Evolutionary conservation across 306 rosid species (phyloP), one percentile per base, ranked within the genome.

Genomic region (Sindora glabra): DNA sequence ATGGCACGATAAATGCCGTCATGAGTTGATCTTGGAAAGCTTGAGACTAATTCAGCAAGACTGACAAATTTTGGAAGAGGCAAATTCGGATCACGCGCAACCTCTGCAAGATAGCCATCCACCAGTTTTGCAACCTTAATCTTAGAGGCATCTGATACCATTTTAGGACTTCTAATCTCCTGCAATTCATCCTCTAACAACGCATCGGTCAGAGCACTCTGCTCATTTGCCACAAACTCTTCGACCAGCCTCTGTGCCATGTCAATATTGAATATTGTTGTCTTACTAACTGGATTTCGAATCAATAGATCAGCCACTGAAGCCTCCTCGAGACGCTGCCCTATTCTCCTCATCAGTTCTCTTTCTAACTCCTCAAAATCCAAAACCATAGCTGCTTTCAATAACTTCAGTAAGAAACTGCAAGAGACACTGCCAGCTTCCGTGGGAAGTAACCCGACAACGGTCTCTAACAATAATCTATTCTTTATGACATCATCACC

Each of bases 1-100:
- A 91, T 82, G 56, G 96, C 89, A 3, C 96, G 96, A 77, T 92
- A 92, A 48, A 92, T 63, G 39, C 95, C 88, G 58, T 92, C 95
- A 56, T 92, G 98, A 55, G 84, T 77, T 44, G 83, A 65, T 63
- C 89, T 73, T 16, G 96, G 75, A 77, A 79, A 83, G 82, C 80
- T 61, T 32, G 89, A 83, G 19, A 83, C 85, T 64, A 80, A 64
- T 57, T 89, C 89, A 6, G 95, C 94, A 59, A 88, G 81, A 53
- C 10, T 37, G 33, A 79, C 74, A 64, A 92, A 92, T 62, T 74
- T 83, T 8, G 71, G 30, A 12, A 75, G 36, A 5, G 85, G 78
- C 64, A 92, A 73, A 64, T 65, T 83, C 1, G 90, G 88, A 81
- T 92, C 96, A 1, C 75, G 83, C 5, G 90, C 78, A 53, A 86